Base-by-base conservation (phyloP, 1,139 yeast genomes). In the Kluyveromyces sp. region DNA sequence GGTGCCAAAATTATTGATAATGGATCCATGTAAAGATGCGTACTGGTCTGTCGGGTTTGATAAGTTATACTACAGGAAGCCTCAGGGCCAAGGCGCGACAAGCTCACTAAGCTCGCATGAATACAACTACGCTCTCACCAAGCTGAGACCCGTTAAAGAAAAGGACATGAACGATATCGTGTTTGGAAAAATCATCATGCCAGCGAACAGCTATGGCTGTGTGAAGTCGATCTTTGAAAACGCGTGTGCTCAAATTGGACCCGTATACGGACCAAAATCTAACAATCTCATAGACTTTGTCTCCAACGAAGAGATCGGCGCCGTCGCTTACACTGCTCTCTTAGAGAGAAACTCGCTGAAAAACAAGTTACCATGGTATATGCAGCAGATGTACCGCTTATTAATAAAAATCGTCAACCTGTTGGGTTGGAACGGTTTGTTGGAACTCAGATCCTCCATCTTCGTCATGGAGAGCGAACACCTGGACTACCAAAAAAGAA, bases 401-500 rank as follows among this genome's bases (percentile, higher is more conserved):
- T 72, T 92, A 50, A 65, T 73, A 46, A 68, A 71, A 26, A 79
- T 90, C 50, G 83, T 80, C 33, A 69, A 74, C 47, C 74, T 76
- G 46, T 74, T 86, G 27, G 97, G 97, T 3, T 92, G 98, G 98
- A 92, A 88, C 57, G 77, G 81, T n/a, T 71, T 92, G 47, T 72
- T 92, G 60, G 78, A 78, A 57, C 72, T 82, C 48, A 78, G 98
- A 56, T 86, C 96, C 3, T 77, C 80, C 48, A 89, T 88, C 1
- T 92, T 92, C 65, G 92, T 92, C 32, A 92, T 92, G 98, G 97
- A 90, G 64, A 92, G 85, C 51, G 98, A 92, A 61, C 87, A 86
- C 43, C 25, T 46, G 7, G 48, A 39, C 4, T 27, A 34, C 10
- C 34, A 40, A 2, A 49, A 44, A 27, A 48, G 37, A 39, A 49